Conservation (phyloP, 148 eudicot species). For the Drosera capensis region DNA sequence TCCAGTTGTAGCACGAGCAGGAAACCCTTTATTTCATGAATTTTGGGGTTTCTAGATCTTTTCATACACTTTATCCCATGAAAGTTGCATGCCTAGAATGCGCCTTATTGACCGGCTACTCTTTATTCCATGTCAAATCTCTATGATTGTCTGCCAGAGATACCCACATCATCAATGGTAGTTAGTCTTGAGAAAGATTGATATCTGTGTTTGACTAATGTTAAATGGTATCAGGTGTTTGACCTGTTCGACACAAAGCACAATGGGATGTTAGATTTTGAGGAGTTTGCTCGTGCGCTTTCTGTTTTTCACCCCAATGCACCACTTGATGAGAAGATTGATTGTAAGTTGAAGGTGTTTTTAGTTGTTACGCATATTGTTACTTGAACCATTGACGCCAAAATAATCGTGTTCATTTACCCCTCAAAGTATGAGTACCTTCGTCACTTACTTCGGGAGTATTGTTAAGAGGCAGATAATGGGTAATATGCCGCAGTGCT, state of each 20-base stretch:
- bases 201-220: not conserved
- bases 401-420: not conserved
- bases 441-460: too few relatives aligned
- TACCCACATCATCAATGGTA: too few relatives aligned
- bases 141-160: too few relatives aligned
- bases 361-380: not conserved
- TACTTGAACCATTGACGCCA: not conserved
- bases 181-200: not conserved
- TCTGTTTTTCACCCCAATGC: conserved; percentile 49
- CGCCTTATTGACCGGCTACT: not conserved
- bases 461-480: too few relatives aligned
- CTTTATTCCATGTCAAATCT: too few relatives aligned
- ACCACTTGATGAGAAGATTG: conserved; percentile 24
- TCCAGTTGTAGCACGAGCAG: too few relatives aligned
- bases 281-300: conserved; percentile 37
- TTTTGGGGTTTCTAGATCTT: too few relatives aligned
- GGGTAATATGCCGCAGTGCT: too few relatives aligned
- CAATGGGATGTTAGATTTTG: conserved; percentile 45
- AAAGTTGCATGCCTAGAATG: too few relatives aligned
- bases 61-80: too few relatives aligned
- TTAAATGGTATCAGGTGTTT: conserved; percentile 23
- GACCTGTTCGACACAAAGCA: conserved; percentile 38
- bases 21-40: too few relatives aligned
- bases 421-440: too few relatives aligned
- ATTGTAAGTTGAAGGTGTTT: conserved; percentile 11